Evolutionary conservation across 345 rosid species (phyloP).

Genomic region (Aquilaria yunnanensis): DNA sequence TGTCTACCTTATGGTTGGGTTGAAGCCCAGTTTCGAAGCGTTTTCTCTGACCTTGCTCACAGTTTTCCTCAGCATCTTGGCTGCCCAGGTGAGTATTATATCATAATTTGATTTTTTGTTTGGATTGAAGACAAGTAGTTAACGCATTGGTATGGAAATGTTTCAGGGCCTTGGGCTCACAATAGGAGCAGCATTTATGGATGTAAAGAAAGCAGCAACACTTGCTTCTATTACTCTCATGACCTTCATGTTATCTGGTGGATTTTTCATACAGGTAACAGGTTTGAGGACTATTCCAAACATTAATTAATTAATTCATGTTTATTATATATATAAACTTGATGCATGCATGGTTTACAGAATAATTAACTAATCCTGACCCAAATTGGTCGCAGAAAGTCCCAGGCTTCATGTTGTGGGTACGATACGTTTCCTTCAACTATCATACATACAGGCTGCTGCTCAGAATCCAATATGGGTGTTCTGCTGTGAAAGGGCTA

Average conservation of each 20-base stretch:
- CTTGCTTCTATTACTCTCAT: slow-evolving; percentile 24
- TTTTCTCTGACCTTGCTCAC: slow-evolving; percentile 25
- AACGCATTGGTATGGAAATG: neutral
- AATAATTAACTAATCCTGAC: neutral
- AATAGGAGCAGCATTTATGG: slow-evolving; percentile 31
- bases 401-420: slow-evolving; percentile 31
- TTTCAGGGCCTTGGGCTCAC: slow-evolving; percentile 31
- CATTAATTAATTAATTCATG: too few species aligned
- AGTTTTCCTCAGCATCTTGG: slow-evolving; percentile 20
- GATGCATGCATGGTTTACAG: too few species aligned
- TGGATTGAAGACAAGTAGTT: neutral
- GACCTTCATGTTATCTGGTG: slow-evolving; percentile 33
- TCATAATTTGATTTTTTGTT: neutral
- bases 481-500: slow-evolving; percentile 9
- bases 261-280: slow-evolving; percentile 27
- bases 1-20: slow-evolving; percentile 25
- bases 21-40: slow-evolving; percentile 15
- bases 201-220: slow-evolving; percentile 28
- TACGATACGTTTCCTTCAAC: slow-evolving; percentile 23
- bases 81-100: slow-evolving; percentile 17
- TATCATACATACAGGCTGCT: slow-evolving; percentile 27
- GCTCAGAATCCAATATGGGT: slow-evolving; percentile 16
- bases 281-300: too few species aligned
- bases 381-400: slow-evolving; percentile 17
- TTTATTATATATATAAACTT: too few species aligned